phyloP scores from a whole-genome alignment of 257 asterid genomes.

The Striga asiatica region DNA sequence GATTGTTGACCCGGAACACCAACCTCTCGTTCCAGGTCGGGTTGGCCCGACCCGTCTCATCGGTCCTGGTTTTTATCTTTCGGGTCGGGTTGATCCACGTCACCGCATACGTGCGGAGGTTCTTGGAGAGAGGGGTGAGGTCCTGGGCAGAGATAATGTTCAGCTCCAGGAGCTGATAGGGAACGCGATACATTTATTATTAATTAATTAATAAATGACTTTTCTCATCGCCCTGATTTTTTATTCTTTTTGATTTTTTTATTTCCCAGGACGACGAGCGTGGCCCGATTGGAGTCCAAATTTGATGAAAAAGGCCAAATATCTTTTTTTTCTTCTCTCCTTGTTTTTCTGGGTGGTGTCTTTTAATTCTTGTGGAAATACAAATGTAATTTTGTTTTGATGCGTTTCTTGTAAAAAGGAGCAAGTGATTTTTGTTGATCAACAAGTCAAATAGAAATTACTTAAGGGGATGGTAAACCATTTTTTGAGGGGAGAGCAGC shows the following conservation, averaged over 20 bases:
- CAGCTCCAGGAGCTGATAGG: constrained; percentile 52
- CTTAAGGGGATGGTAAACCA: constrained; percentile 19
- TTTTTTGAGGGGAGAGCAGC: constrained; percentile 19
- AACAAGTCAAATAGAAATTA: too few species aligned
- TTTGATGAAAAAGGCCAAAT: too few species aligned
- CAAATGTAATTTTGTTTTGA: not conserved
- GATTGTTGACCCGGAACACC: constrained; percentile 41
- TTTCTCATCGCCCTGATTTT: not conserved
- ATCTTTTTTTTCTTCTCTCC: too few species aligned
- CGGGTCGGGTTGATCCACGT: constrained; percentile 40
- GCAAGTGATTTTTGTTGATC: not conserved
- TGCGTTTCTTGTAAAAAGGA: not conserved
- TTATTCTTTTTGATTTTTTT: too few species aligned
- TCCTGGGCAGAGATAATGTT: constrained; percentile 61
- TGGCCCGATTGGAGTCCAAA: not conserved
- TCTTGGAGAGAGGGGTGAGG: constrained; percentile 26
- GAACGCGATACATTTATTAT: constrained; percentile 24
- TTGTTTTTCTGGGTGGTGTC: too few species aligned
- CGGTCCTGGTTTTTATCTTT: constrained; percentile 37
- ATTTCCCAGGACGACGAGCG: not conserved
- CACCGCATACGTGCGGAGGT: constrained; percentile 39
- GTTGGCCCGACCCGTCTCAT: constrained; percentile 33
- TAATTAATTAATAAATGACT: not conserved
- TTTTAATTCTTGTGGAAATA: not conserved
- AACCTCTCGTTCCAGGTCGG: constrained; percentile 69